Conservation (phyloP, 177 flowering plant species). For the Vitis hybrid region DNA sequence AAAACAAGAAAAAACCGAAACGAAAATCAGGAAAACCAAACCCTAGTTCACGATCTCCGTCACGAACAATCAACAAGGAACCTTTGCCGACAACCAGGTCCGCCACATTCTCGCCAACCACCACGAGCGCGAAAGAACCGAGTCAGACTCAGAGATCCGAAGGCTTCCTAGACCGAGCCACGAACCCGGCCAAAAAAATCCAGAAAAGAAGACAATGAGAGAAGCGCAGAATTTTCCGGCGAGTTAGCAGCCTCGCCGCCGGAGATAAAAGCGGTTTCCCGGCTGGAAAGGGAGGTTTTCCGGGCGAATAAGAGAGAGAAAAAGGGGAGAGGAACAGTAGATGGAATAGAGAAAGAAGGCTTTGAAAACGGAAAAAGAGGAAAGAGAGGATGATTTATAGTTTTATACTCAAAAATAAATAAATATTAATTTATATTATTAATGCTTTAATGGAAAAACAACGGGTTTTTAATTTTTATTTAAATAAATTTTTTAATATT, state of each 20-base stretch:
- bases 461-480: background rate
- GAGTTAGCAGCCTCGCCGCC: slow-evolving; percentile 8
- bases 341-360: slow-evolving; percentile 4
- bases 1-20: slow-evolving; percentile 9
- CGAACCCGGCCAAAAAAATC: background rate
- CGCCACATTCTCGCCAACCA: slow-evolving; percentile 40
- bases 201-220: background rate
- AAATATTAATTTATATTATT: slow-evolving; percentile 1
- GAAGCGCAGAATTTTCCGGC: slow-evolving; percentile 18
- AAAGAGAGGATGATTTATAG: slow-evolving; percentile 42
- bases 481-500: slow-evolving; percentile 2
- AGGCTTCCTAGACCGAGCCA: slow-evolving; percentile 1
- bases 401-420: slow-evolving; percentile 23
- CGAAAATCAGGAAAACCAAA: slow-evolving; percentile 16
- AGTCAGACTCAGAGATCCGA: slow-evolving; percentile 31
- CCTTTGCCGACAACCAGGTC: slow-evolving; percentile 5
- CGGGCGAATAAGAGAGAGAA: slow-evolving; percentile 7
- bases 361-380: slow-evolving; percentile 41
- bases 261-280: slow-evolving; percentile 23
- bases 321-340: slow-evolving; percentile 7
- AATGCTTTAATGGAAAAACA: slow-evolving; percentile 2
- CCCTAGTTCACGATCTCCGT: slow-evolving; percentile 40
- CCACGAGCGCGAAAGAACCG: slow-evolving; percentile 4
- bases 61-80: slow-evolving; percentile 11
- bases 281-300: slow-evolving; percentile 19